These are phyloP conservation scores for Spencermartinsiella europaea DNA, from an alignment of 805 yeast species.

Conservation along the genomic window DNA sequence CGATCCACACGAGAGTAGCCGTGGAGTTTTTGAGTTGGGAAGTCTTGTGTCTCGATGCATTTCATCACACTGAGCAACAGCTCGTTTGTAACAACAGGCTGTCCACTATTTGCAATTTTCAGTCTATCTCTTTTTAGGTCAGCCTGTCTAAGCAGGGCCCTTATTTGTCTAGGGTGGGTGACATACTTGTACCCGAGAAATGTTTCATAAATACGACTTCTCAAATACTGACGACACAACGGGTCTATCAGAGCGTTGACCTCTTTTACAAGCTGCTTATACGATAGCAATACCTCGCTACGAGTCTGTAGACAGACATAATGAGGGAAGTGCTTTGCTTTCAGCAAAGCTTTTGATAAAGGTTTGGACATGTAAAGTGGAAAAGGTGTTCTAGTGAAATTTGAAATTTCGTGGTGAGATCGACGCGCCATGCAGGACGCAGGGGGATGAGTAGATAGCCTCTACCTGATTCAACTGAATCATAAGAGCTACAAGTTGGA, in stretches of 20 bases:
- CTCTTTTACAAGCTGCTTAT: conserved; percentile 11
- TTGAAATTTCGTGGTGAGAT: not conserved
- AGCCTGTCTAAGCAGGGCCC: conserved; percentile 16
- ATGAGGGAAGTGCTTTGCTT: conserved; percentile 17
- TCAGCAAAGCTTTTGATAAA: conserved; percentile 2
- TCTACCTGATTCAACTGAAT: not conserved
- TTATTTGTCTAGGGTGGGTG: conserved; percentile 11
- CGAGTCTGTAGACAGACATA: conserved; percentile 7
- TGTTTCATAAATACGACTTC: conserved; percentile 10
- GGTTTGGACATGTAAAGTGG: conserved; percentile 9
- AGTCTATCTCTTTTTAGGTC: conserved; percentile 11
- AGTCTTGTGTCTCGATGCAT: conserved; percentile 12
- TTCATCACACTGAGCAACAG: conserved; percentile 18
- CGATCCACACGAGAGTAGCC: not conserved
- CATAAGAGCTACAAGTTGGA: no score
- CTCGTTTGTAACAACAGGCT: conserved; percentile 9
- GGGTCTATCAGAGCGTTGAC: conserved; percentile 19
- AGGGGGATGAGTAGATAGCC: no score
- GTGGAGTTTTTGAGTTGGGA: conserved; percentile 16
- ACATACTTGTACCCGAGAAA: conserved; percentile 21
- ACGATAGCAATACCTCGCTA: conserved; percentile 8
- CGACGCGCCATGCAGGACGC: no score
- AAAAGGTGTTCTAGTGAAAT: not conserved
- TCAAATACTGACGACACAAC: conserved; percentile 16
- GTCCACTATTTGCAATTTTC: conserved; percentile 8